Conservation (phyloP, 345 rosid species). For the Bretschneidera sinensis region DNA sequence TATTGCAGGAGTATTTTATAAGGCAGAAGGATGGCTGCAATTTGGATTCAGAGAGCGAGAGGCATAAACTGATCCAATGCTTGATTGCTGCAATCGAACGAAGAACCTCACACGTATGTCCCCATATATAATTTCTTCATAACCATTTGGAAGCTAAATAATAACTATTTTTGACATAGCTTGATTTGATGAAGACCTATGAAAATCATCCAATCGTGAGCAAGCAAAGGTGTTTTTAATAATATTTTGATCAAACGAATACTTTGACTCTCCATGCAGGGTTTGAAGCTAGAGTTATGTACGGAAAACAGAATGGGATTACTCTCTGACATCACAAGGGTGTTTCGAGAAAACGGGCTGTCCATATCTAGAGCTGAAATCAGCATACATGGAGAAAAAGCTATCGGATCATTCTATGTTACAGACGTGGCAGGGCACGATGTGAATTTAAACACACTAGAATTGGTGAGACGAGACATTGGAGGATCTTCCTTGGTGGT, state of each 20-base stretch:
- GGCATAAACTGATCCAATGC: constrained; percentile 49
- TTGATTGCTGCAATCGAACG: constrained; percentile 78
- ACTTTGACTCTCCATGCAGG: constrained; percentile 27
- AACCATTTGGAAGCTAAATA: no score
- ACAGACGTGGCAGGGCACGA: constrained; percentile 59
- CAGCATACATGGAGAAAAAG: constrained; percentile 45
- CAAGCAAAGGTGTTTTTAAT: no score
- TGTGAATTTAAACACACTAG: constrained; percentile 30
- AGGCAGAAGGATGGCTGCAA: constrained; percentile 72
- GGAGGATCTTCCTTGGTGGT: constrained; percentile 49
- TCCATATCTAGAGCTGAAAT: constrained; percentile 66
- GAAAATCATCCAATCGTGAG: no score
- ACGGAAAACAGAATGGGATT: constrained; percentile 53
- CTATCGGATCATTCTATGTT: constrained; percentile 68
- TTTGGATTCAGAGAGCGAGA: constrained; percentile 48
- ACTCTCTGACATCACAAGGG: constrained; percentile 60
- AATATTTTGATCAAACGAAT: no score
- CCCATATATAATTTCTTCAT: no score
- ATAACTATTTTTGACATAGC: no score
- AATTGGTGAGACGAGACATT: constrained; percentile 53
- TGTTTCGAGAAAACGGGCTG: constrained; percentile 64
- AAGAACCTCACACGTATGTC: constrained; percentile 49
- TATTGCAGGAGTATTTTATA: constrained; percentile 71
- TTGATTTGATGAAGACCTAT: no score
- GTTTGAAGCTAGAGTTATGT: constrained; percentile 56